Conservation (phyloP, 225 moss, liverwort and hornwort species). For the Thuidium tamariscinum region DNA sequence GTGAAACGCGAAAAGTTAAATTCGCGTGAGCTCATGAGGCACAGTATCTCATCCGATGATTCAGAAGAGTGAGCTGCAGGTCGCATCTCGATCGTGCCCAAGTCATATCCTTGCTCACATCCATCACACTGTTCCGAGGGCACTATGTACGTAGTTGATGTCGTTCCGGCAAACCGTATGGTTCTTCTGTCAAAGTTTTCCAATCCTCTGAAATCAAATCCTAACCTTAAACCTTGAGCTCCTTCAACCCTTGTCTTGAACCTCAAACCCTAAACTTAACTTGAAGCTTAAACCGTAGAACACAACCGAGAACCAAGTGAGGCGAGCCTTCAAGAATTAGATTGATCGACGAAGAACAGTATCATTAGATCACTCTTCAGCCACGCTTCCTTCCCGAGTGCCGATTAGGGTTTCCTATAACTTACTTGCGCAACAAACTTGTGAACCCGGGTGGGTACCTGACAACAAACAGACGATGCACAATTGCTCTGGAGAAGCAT, state of each 20-base stretch:
- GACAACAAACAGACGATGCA: neutral
- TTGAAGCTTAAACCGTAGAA: neutral
- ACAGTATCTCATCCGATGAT: neutral
- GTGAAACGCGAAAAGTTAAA: too few relatives aligned
- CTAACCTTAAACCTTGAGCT: too few relatives aligned
- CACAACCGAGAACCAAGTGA: neutral
- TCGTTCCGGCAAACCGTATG: neutral
- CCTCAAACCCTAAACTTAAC: too few relatives aligned
- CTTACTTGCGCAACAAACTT: neutral
- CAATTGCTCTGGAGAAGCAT: neutral
- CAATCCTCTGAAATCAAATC: too few relatives aligned
- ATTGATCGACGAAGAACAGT: neutral
- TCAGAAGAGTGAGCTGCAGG: neutral
- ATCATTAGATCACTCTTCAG: neutral
- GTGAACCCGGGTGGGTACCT: neutral
- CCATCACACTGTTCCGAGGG: rapidly evolving
- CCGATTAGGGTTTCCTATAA: neutral
- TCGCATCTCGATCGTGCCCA: neutral
- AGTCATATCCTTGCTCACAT: neutral
- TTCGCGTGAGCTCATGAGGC: neutral
- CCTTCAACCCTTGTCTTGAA: neutral
- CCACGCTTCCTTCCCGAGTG: neutral
- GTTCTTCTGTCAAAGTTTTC: neutral
- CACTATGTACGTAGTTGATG: neutral
- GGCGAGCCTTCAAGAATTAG: neutral